phyloP scores from a whole-genome alignment of 345 rosid species.

The Eucalyptus caleyi region DNA sequence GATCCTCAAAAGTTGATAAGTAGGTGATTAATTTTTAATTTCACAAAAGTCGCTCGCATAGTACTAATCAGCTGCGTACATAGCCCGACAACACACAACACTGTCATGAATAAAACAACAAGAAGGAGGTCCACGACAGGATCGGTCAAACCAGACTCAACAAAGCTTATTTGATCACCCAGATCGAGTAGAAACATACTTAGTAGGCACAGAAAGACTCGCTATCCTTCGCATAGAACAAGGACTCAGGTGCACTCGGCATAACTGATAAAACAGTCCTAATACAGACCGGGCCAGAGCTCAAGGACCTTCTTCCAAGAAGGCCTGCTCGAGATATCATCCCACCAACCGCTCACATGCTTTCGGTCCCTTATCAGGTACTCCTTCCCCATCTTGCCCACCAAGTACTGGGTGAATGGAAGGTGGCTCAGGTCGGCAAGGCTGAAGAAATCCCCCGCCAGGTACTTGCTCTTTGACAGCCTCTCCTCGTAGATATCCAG shows the following conservation, averaged over 20 bases:
- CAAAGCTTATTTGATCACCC: background rate
- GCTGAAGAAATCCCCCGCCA: constrained; percentile 60
- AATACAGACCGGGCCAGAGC: background rate
- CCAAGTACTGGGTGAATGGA: constrained; percentile 44
- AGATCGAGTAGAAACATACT: background rate
- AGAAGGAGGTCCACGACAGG: background rate
- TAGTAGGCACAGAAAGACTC: background rate
- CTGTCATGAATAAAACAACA: background rate
- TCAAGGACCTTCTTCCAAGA: constrained; percentile 43
- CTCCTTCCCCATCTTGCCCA: constrained; percentile 35
- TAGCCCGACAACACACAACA: background rate
- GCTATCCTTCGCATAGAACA: background rate
- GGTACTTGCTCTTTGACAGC: constrained; percentile 45
- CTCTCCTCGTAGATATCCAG: constrained; percentile 58
- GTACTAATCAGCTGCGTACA: background rate
- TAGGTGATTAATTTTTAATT: background rate
- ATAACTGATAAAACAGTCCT: background rate
- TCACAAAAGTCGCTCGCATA: background rate
- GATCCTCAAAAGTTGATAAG: background rate
- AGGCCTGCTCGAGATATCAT: constrained; percentile 46
- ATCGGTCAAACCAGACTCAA: background rate
- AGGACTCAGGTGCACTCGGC: background rate
- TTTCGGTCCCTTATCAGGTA: constrained; percentile 40
- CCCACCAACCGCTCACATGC: constrained; percentile 66
- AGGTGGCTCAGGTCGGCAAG: constrained; percentile 71